Conservation (phyloP, 176 grass and related monocot species). For the Thalia dealbata region DNA sequence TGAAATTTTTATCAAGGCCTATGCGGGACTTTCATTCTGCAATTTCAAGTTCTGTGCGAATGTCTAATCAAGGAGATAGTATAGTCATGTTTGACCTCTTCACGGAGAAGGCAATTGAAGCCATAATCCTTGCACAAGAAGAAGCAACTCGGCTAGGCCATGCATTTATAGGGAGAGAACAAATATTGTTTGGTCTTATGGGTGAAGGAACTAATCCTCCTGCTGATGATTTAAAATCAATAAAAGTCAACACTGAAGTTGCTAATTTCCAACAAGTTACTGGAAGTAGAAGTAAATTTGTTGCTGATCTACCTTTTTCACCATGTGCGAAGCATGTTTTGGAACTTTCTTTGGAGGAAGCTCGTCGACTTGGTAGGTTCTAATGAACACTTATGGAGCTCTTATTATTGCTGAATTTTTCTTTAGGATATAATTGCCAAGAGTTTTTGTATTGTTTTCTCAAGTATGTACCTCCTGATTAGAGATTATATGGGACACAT, state of each 20-base stretch:
- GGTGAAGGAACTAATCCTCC: not conserved
- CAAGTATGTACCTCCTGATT: too few species aligned
- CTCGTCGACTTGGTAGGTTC: slow-evolving; percentile 5
- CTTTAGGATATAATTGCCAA: too few species aligned
- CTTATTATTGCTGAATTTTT: not conserved
- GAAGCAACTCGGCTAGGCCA: slow-evolving; percentile 10
- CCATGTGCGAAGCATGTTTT: slow-evolving; percentile 7
- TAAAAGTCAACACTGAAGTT: not conserved
- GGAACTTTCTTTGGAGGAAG: slow-evolving; percentile 4
- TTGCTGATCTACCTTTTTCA: slow-evolving; percentile 8
- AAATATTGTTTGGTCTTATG: slow-evolving; percentile 11
- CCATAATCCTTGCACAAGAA: slow-evolving; percentile 17
- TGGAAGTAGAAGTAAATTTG: not conserved
- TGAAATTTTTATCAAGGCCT: not conserved
- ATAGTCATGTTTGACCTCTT: slow-evolving; percentile 2
- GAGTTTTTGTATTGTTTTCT: too few species aligned
- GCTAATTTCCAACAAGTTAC: slow-evolving; percentile 1
- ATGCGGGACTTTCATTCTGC: not conserved
- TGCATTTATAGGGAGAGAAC: slow-evolving; percentile 9
- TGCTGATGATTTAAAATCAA: not conserved
- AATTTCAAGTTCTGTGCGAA: not conserved
- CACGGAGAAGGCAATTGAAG: slow-evolving; percentile 11
- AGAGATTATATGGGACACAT: too few species aligned
- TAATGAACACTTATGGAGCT: not conserved
- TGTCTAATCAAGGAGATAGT: not conserved